These are phyloP conservation scores for Nicotiana noctiflora DNA, from an alignment of 257 asterid species.

Conservation along the genomic window DNA sequence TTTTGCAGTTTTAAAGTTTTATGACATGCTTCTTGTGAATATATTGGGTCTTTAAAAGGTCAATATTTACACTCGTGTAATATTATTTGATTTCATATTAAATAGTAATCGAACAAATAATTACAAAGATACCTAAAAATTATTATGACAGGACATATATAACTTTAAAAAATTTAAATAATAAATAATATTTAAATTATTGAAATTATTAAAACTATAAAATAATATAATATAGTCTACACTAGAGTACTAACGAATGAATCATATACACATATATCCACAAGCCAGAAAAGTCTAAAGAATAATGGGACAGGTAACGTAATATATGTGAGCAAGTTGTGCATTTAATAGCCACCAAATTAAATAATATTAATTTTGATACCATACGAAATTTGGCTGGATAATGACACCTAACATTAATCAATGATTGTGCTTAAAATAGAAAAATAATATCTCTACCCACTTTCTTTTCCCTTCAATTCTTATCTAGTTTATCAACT, in stretches of 20 bases:
- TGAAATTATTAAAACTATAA: too few relatives aligned
- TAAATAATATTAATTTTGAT: slow-evolving; percentile 14
- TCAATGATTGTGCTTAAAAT: background rate
- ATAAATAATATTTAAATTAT: too few relatives aligned
- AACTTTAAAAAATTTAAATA: too few relatives aligned
- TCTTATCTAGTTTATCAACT: slow-evolving; percentile 26
- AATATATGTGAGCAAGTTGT: slow-evolving; percentile 1
- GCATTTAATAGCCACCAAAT: slow-evolving; percentile 13
- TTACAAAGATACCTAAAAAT: background rate
- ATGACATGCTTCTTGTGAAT: background rate
- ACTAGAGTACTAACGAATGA: background rate
- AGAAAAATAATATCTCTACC: slow-evolving; percentile 17
- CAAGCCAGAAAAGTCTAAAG: background rate
- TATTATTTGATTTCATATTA: background rate
- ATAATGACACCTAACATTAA: slow-evolving; percentile 8
- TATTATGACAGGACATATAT: background rate
- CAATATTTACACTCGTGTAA: background rate
- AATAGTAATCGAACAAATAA: background rate
- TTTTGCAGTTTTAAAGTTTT: too few relatives aligned
- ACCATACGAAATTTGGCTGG: background rate
- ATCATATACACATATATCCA: slow-evolving; percentile 14
- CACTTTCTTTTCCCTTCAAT: background rate
- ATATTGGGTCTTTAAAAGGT: background rate
- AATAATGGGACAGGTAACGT: slow-evolving; percentile 7
- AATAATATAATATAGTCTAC: background rate